phyloP scores from a whole-genome alignment of 345 rosid genomes.

The Isatis tinctoria region DNA sequence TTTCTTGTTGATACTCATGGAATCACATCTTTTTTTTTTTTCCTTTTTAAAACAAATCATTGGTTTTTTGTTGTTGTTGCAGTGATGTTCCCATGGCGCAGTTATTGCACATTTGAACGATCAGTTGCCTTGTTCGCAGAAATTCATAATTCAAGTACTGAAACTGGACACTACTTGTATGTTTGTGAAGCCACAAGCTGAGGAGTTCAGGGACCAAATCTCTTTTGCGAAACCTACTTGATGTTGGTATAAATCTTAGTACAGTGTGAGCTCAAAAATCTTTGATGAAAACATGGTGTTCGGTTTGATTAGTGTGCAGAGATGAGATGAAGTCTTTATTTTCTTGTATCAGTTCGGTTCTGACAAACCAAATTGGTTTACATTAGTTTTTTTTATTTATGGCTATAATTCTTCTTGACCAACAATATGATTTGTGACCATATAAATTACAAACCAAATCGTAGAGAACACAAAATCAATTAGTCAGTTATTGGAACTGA shows the following conservation, averaged over 20 bases:
- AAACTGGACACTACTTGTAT: constrained; percentile 9
- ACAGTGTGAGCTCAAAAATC: not conserved
- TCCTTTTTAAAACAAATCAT: not conserved
- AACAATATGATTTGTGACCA: too few relatives aligned
- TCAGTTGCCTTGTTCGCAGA: constrained; percentile 1
- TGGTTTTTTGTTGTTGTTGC: not conserved
- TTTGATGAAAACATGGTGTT: constrained; percentile 3
- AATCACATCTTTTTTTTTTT: not conserved
- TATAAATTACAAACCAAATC: too few relatives aligned
- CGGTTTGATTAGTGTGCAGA: not conserved
- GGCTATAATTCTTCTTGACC: too few relatives aligned
- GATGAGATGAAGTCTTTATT: not conserved
- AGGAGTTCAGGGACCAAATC: not conserved
- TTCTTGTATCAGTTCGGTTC: too few relatives aligned
- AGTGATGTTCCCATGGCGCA: constrained; percentile 19
- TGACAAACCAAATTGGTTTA: too few relatives aligned
- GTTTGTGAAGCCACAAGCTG: constrained; percentile 11
- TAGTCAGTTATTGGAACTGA: too few relatives aligned
- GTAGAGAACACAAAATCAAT: too few relatives aligned
- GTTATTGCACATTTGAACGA: constrained; percentile 8
- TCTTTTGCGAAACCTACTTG: not conserved
- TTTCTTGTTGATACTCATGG: not conserved
- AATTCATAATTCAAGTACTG: constrained; percentile 1
- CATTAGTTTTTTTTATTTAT: too few relatives aligned
- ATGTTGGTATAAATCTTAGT: not conserved